Conservation (phyloP, 2,329 filamentous ascomycete genomes). For the Juglanconis oblonga region DNA sequence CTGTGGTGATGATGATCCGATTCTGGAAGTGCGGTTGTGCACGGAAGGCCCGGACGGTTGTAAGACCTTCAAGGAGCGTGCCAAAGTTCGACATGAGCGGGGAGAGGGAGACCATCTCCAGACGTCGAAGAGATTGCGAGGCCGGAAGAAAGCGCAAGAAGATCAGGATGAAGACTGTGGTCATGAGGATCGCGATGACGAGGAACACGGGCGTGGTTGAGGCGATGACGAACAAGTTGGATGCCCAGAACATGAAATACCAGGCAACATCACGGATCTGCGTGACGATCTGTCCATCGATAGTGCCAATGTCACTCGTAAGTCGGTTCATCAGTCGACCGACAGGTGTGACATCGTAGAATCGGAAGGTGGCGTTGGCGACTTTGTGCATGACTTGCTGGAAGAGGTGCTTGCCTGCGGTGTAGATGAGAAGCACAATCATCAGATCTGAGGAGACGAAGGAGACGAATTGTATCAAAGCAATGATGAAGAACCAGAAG, state of each 20-base stretch:
- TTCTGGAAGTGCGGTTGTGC: constrained; percentile 78
- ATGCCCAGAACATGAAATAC: constrained; percentile 66
- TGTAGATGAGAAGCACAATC: constrained; percentile 75
- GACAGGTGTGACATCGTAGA: constrained; percentile 86
- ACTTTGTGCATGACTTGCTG: constrained; percentile 68
- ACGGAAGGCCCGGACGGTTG: constrained; percentile 80
- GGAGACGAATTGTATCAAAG: constrained; percentile 55
- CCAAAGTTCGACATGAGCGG: constrained; percentile 93
- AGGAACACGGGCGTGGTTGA: constrained; percentile 76
- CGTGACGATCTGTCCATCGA: constrained; percentile 80
- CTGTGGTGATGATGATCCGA: constrained; percentile 75
- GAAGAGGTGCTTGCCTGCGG: constrained; percentile 75
- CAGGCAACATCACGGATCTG: constrained; percentile 72
- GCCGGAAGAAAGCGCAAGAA: constrained; percentile 78
- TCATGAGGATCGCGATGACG: constrained; percentile 66
- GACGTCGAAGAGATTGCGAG: constrained; percentile 75
- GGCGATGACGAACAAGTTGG: constrained; percentile 74
- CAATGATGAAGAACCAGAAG: constrained; percentile 65
- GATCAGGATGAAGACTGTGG: constrained; percentile 65
- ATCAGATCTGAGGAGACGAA: constrained; percentile 62
- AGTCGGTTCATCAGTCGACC: constrained; percentile 89
- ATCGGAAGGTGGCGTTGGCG: constrained; percentile 79
- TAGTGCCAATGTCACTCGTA: constrained; percentile 83
- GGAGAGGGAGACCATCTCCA: constrained; percentile 87
- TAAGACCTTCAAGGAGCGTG: constrained; percentile 78